A percentile compares a stretch with the other conserved stretches of the same genome.
Conservation (phyloP, 352 stramenopile genomes). For the Peronospora belbahrii region DNA sequence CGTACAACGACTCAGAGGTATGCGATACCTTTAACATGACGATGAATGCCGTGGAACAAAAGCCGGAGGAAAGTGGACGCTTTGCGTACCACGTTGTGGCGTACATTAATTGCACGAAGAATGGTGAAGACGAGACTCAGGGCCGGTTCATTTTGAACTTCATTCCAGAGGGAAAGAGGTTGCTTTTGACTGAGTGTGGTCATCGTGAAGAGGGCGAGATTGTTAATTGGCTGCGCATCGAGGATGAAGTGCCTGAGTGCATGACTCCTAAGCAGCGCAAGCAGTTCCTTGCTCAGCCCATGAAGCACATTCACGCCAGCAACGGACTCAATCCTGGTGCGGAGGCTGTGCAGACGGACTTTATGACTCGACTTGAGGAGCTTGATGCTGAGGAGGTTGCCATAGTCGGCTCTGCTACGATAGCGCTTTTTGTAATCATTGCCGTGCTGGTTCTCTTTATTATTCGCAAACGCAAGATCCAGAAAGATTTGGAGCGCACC, state of each 20-base stretch:
- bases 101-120: slow-evolving; percentile 82
- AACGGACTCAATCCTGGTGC: slow-evolving; percentile 43
- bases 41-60: slow-evolving; percentile 78
- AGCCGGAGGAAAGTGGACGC: slow-evolving; percentile 54
- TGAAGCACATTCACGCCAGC: slow-evolving; percentile 80
- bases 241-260: slow-evolving; percentile 74
- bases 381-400: slow-evolving; percentile 61
- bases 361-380: slow-evolving; percentile 53
- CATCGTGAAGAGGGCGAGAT: slow-evolving; percentile 79
- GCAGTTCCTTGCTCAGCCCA: slow-evolving; percentile 73
- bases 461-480: slow-evolving; percentile 69
- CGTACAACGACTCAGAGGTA: slow-evolving; percentile 76
- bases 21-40: slow-evolving; percentile 85
- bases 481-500: slow-evolving; percentile 71
- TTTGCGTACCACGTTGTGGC: slow-evolving; percentile 80
- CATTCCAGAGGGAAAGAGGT: slow-evolving; percentile 64
- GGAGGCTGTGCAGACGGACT: slow-evolving; percentile 52
- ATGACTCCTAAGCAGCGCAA: slow-evolving; percentile 74
- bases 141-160: slow-evolving; percentile 83
- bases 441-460: slow-evolving; percentile 63
- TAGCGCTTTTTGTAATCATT: slow-evolving; percentile 57
- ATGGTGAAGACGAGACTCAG: slow-evolving; percentile 61
- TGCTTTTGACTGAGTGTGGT: slow-evolving; percentile 75
- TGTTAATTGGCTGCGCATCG: slow-evolving; percentile 81
- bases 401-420: slow-evolving; percentile 47